Evolutionary conservation across 768 basidiomycete genomes (phyloP).

Genomic region (Phanerochaete sordida): DNA sequence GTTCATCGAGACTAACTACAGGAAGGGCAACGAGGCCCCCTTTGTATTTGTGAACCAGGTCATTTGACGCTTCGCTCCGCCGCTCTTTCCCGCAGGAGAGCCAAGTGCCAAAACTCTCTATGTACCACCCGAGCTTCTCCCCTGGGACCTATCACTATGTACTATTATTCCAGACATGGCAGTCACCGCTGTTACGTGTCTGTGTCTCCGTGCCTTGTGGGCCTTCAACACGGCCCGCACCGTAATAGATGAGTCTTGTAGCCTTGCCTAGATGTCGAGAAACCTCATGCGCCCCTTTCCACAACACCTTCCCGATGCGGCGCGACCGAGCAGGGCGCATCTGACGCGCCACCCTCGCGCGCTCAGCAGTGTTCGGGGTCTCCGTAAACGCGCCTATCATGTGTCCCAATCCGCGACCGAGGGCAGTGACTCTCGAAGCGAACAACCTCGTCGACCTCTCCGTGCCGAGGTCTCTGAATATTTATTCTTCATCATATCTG

Average conservation of each 20-base stretch:
- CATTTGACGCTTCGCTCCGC: neutral
- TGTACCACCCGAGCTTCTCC: neutral
- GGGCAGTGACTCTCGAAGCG: neutral
- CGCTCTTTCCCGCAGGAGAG: neutral
- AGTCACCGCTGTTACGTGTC: neutral
- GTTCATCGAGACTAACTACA: conserved; percentile 1
- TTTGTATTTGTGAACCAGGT: conserved; percentile 3
- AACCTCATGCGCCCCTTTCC: neutral
- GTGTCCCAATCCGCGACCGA: neutral
- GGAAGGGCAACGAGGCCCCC: neutral
- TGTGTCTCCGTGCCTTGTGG: neutral
- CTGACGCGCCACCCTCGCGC: neutral
- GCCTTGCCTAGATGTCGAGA: neutral
- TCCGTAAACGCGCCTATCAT: neutral
- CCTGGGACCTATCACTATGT: neutral
- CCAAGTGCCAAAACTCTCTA: neutral
- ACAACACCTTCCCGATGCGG: neutral
- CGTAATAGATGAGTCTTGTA: neutral
- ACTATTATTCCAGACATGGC: neutral
- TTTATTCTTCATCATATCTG: conserved; percentile 2
- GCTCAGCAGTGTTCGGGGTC: neutral
- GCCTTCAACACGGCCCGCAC: neutral
- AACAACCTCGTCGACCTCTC: neutral
- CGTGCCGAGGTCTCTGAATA: neutral
- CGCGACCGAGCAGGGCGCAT: neutral